phyloP scores from a whole-genome alignment of 225 moss, liverwort and hornwort species.

The Polytrichum formosum region DNA sequence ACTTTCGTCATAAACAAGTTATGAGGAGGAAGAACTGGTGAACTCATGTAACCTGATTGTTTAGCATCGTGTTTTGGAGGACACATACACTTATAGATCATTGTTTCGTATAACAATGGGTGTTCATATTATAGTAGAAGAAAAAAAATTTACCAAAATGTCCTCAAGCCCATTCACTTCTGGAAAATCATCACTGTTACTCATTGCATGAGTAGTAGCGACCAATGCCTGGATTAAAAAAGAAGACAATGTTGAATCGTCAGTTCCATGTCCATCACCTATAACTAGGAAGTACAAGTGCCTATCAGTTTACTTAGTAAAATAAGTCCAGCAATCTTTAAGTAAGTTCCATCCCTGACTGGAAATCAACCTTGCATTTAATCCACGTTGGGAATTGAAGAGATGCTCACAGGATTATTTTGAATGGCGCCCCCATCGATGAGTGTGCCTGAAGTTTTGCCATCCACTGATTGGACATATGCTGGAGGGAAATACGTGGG shows the following conservation, averaged over 20 bases:
- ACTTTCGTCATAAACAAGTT: no score
- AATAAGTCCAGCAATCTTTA: not conserved
- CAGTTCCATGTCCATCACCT: not conserved
- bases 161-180: slow-evolving; percentile 58
- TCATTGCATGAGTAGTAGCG: slow-evolving; percentile 75
- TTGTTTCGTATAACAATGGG: not conserved
- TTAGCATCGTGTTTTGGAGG: no score
- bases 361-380: no score
- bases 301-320: not conserved
- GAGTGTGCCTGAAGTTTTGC: slow-evolving; percentile 46
- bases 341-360: not conserved
- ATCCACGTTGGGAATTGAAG: not conserved
- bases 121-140: not conserved
- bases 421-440: slow-evolving; percentile 83
- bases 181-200: slow-evolving; percentile 81
- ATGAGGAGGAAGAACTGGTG: no score
- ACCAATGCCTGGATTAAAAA: slow-evolving; percentile 54
- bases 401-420: slow-evolving; percentile 70
- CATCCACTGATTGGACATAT: slow-evolving; percentile 62
- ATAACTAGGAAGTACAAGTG: no score
- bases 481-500: slow-evolving; percentile 87
- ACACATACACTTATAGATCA: not conserved
- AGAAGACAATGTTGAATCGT: not conserved
- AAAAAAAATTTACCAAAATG: slow-evolving; percentile 51
- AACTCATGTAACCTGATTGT: no score